Conservation (phyloP, 305 asterid genomes). For the Fraxinus ornus region DNA sequence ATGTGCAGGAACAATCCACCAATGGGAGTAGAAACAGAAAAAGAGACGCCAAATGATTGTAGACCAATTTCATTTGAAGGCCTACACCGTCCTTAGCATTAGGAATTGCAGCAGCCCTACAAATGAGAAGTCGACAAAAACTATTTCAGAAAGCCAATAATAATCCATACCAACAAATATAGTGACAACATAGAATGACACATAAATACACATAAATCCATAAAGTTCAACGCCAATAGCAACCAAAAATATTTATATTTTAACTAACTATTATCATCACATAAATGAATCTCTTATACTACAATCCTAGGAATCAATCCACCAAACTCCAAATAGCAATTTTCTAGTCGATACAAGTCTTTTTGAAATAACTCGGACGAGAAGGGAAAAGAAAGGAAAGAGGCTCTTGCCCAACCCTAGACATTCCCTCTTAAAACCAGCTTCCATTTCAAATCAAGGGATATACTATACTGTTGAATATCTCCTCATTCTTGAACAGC, state of each 20-base stretch:
- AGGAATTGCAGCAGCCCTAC: slow-evolving; percentile 83
- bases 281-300: neutral
- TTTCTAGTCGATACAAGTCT: neutral
- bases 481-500: neutral
- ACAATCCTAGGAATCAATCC: neutral
- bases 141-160: neutral
- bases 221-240: neutral
- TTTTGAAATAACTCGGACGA: neutral
- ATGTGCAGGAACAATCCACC: slow-evolving; percentile 73
- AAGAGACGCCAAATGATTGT: slow-evolving; percentile 63
- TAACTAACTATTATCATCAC: neutral
- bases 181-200: neutral
- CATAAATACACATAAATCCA: neutral
- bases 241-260: neutral
- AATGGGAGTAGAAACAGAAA: slow-evolving; percentile 62
- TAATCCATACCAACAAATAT: neutral
- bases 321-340: neutral
- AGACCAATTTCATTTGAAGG: slow-evolving; percentile 79
- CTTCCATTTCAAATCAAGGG: neutral
- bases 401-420: neutral
- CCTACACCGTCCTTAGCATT: slow-evolving; percentile 71
- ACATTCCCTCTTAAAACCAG: neutral
- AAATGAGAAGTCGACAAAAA: slow-evolving; percentile 17
- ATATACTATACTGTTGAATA: neutral
- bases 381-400: neutral